A percentile compares a stretch with the other conserved stretches of the same genome.
phyloP scores from a whole-genome alignment of 495 filamentous ascomycete species.

The Pyrenula aspistea region DNA sequence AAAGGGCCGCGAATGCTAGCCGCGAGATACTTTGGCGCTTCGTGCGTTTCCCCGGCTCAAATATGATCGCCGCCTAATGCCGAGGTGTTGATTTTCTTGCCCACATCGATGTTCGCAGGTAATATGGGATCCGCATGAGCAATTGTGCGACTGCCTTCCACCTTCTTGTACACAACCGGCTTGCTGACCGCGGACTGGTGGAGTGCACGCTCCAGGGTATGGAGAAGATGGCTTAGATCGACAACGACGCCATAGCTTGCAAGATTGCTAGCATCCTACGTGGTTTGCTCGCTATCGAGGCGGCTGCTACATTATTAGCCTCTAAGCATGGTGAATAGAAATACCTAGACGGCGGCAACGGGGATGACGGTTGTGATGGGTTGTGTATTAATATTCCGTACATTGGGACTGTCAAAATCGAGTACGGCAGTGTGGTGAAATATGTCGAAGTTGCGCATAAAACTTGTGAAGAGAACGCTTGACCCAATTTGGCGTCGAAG shows the following conservation, averaged over 20 bases:
- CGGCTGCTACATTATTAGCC: background rate
- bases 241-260: background rate
- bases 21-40: background rate
- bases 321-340: background rate
- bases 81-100: constrained; percentile 23
- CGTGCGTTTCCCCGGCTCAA: background rate
- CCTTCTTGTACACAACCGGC: background rate
- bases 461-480: background rate
- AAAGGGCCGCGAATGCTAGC: too few species aligned
- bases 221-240: background rate
- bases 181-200: background rate
- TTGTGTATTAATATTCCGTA: background rate
- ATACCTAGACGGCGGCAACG: background rate
- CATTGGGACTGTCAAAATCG: background rate
- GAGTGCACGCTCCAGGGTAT: background rate
- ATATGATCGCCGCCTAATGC: background rate
- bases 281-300: background rate
- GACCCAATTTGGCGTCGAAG: background rate
- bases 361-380: background rate
- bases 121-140: background rate
- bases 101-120: background rate
- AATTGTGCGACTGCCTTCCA: background rate
- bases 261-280: background rate
- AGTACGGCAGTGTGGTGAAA: background rate
- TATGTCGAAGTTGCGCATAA: background rate